Evolutionary conservation across 2,329 filamentous ascomycete genomes (phyloP), one percentile per base, ranked within the genome.

Genomic region (Fusarium sp.): DNA sequence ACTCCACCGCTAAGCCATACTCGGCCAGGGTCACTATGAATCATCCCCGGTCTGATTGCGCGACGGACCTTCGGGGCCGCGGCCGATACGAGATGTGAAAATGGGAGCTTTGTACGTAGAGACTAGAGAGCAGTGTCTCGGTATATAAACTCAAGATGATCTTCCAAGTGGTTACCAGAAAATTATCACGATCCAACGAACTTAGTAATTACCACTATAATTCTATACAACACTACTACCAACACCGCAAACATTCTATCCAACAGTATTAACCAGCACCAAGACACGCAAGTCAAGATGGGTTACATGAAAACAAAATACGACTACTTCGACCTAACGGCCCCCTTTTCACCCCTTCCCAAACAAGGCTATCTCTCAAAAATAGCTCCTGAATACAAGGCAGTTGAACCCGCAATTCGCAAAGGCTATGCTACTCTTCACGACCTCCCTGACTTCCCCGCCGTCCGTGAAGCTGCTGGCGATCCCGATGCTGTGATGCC

Each of bases 311-410:
- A 69, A 36, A 15, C 49, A 2, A 28, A 42, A 3, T 44, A 42
- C 20, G 59, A 74, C 3, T 69, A 72, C 11, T 48, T 69, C 17
- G 40, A 72, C 13, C 11, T 55, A 3, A 28, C 59, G 4, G 22
- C 28, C 11, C 28, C 55, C 22, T 74, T 72, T 31, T 48, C 50
- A 2, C 64, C 71, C 0, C 43, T 63, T 1, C 71, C 71, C 3
- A 67, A 69, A n/a, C 42, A 74, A 14, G 66, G 72, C 1, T 72
- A 73, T 36, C 64, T 71, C 4, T 73, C 71, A 1, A 14, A 72
- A 7, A 58, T 46, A 17, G 51, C 18, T 0, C 34, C 60, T 2
- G 58, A 72, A 7, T 72, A 63, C 15, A 24, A 22, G 11, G 11
- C 44, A 17, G 57, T 18, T 7, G 57, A 66, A 2, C 9, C 38